Evolutionary conservation across 768 basidiomycete genomes (phyloP).

Genomic region (Suillus discolor): DNA sequence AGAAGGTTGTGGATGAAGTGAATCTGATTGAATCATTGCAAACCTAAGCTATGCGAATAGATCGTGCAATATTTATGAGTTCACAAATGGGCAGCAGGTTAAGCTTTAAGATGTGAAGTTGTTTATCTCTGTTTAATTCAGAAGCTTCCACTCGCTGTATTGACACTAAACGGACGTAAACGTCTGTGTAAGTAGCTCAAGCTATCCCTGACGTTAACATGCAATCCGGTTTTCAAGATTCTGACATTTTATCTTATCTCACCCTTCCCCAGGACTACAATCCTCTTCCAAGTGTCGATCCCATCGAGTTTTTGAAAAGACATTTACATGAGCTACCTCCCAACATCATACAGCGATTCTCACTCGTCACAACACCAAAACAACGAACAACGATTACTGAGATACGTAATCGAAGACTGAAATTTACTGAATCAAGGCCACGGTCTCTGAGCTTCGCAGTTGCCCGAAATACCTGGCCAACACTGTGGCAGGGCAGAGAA

Average conservation of each 20-base stretch:
- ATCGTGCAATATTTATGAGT: background rate
- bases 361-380: constrained; percentile 52
- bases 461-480: constrained; percentile 64
- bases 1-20: constrained; percentile 9
- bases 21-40: background rate
- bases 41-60: background rate
- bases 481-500: constrained; percentile 64
- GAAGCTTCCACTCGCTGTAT: constrained; percentile 1
- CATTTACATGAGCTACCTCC: constrained; percentile 70
- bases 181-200: background rate
- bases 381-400: constrained; percentile 62
- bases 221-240: constrained; percentile 20
- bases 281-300: constrained; percentile 59
- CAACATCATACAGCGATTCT: constrained; percentile 52
- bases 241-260: constrained; percentile 48
- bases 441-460: constrained; percentile 53
- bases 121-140: constrained; percentile 24
- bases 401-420: constrained; percentile 75
- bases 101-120: constrained; percentile 5
- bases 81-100: background rate
- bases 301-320: constrained; percentile 63
- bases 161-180: background rate
- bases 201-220: constrained; percentile 7
- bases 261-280: constrained; percentile 58
- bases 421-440: constrained; percentile 58